A percentile compares a stretch with the other conserved stretches of the same genome.
These are phyloP conservation scores for Myxozyma geophila DNA, from an alignment of 805 yeast genomes.

Conservation along the genomic window DNA sequence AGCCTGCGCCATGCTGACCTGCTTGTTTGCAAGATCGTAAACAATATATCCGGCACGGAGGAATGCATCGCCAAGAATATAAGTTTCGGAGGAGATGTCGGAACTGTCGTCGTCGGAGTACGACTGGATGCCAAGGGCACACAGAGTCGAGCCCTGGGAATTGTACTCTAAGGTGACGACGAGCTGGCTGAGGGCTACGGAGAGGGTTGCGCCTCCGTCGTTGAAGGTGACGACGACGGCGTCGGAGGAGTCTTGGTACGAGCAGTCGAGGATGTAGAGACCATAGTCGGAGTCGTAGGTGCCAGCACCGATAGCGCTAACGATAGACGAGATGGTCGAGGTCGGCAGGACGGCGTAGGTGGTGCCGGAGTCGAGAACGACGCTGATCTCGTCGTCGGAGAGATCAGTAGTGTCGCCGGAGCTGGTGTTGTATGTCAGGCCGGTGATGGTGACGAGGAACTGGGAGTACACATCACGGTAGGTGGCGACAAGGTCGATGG, in stretches of 20 bases:
- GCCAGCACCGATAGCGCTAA: conserved; percentile 46
- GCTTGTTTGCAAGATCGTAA: conserved; percentile 61
- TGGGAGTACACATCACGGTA: conserved; percentile 3
- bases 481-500: conserved; percentile 43
- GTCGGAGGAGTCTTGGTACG: conserved; percentile 31
- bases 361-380: conserved; percentile 61
- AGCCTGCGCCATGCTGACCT: conserved; percentile 62
- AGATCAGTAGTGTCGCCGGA: not conserved
- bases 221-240: conserved; percentile 54
- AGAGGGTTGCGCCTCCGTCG: conserved; percentile 50
- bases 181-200: conserved; percentile 50
- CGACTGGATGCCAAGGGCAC: conserved; percentile 39
- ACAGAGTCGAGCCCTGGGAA: conserved; percentile 34
- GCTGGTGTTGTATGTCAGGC: conserved; percentile 18
- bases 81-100: conserved; percentile 36
- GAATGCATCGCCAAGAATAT: conserved; percentile 60
- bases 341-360: conserved; percentile 56
- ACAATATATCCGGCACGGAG: conserved; percentile 66
- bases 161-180: conserved; percentile 29
- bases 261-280: conserved; percentile 52
- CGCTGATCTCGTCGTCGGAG: conserved; percentile 40
- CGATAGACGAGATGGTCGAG: conserved; percentile 42
- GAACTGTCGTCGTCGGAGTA: conserved; percentile 6
- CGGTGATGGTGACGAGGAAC: conserved; percentile 27
- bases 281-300: conserved; percentile 46